Evolutionary conservation across 2,329 filamentous ascomycete genomes (phyloP).

Genomic region (Fusarium algeriense): DNA sequence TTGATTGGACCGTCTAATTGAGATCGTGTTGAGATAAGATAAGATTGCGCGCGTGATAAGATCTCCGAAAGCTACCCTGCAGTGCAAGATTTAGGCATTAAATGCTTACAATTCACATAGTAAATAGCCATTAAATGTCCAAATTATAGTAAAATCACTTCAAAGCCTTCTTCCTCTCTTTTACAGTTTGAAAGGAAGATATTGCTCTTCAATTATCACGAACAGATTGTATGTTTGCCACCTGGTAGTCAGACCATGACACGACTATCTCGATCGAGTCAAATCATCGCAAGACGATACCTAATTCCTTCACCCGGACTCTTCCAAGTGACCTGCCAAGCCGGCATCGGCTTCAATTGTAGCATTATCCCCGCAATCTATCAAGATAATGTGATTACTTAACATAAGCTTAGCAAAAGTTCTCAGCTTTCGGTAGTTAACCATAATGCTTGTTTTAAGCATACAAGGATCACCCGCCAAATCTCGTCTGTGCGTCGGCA

Average conservation of each 20-base stretch:
- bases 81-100: background rate
- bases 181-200: too few relatives aligned
- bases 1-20: background rate
- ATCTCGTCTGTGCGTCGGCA: background rate
- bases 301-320: too few relatives aligned
- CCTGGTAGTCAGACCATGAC: too few relatives aligned
- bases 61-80: background rate
- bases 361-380: background rate
- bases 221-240: too few relatives aligned
- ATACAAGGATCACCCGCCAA: background rate
- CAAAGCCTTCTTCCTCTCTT: too few relatives aligned
- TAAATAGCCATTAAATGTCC: too few relatives aligned
- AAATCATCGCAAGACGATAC: too few relatives aligned
- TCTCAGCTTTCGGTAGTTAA: background rate
- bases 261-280: too few relatives aligned
- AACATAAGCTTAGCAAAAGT: background rate
- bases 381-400: background rate
- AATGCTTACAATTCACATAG: too few relatives aligned
- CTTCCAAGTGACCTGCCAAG: background rate
- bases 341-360: background rate
- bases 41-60: background rate
- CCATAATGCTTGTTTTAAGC: conserved; percentile 3
- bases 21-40: background rate
- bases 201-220: too few relatives aligned
- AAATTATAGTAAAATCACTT: too few relatives aligned